phyloP scores from a whole-genome alignment of 257 asterid species.

The Lantana camara region DNA sequence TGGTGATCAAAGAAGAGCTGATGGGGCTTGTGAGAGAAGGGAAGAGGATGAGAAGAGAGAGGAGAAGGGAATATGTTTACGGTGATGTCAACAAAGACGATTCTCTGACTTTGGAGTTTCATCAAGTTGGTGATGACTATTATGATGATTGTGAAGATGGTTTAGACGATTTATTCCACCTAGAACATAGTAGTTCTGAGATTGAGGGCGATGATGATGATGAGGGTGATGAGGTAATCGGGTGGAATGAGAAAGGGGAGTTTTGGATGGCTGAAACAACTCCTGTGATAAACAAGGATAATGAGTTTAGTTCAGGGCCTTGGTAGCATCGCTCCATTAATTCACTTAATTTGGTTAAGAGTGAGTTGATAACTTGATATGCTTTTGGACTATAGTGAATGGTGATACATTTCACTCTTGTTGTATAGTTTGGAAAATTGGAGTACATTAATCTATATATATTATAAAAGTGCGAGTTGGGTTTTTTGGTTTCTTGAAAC shows the following conservation, averaged over 20 bases:
- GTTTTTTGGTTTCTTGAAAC: no score
- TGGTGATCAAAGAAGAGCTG: constrained; percentile 58
- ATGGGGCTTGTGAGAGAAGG: constrained; percentile 70
- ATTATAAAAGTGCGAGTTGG: no score
- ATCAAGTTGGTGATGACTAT: constrained; percentile 29
- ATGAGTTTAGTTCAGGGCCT: constrained; percentile 41
- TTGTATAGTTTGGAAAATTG: background rate
- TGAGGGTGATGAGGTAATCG: constrained; percentile 34
- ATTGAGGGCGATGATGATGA: constrained; percentile 35
- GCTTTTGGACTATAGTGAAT: background rate
- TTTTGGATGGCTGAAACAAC: constrained; percentile 62
- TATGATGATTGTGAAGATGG: constrained; percentile 59
- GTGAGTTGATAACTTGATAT: background rate
- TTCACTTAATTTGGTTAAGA: background rate
- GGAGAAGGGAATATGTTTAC: constrained; percentile 36
- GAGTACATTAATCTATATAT: background rate
- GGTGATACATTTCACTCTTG: background rate
- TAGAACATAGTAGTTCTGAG: constrained; percentile 45
- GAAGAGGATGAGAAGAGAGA: constrained; percentile 70
- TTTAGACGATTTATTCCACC: constrained; percentile 74
- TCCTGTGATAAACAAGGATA: constrained; percentile 26
- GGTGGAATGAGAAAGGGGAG: constrained; percentile 38
- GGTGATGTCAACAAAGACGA: constrained; percentile 14
- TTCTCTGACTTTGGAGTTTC: constrained; percentile 3
- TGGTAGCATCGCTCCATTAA: constrained; percentile 46